Conservation (phyloP, 2,329 filamentous ascomycete species). For the Diaporthe sp. region DNA sequence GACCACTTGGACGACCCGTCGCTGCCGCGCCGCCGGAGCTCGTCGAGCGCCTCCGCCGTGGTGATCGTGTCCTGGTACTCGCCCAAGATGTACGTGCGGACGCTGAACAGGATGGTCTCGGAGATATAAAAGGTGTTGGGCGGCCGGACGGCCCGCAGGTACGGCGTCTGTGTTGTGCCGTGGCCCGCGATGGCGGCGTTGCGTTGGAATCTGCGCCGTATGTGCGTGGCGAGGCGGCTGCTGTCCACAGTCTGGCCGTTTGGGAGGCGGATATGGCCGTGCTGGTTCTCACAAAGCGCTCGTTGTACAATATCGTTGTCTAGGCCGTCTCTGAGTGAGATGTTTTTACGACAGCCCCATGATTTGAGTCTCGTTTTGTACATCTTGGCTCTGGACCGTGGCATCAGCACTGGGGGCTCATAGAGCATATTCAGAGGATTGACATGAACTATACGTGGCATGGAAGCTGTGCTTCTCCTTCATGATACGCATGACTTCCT, state of each 20-base stretch:
- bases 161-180: not conserved
- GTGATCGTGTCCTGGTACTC: slow-evolving; percentile 7
- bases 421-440: accelerated
- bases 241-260: slow-evolving; percentile 1
- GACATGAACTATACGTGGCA: not conserved
- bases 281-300: not conserved
- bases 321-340: not conserved
- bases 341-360: slow-evolving; percentile 9
- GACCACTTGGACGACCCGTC: not conserved
- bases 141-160: not conserved
- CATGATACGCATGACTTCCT: not conserved
- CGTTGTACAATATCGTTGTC: not conserved
- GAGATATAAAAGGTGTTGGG: not conserved
- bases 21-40: not conserved
- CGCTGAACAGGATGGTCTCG: slow-evolving; percentile 5
- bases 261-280: not conserved
- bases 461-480: not conserved
- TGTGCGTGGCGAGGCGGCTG: not conserved
- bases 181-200: not conserved
- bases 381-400: not conserved
- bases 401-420: not conserved
- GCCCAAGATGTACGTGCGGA: not conserved
- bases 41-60: not conserved
- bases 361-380: slow-evolving; percentile 10
- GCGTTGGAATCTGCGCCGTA: not conserved